phyloP scores from a whole-genome alignment of 2,329 filamentous ascomycete genomes.

The Harringtonia aguacate region DNA sequence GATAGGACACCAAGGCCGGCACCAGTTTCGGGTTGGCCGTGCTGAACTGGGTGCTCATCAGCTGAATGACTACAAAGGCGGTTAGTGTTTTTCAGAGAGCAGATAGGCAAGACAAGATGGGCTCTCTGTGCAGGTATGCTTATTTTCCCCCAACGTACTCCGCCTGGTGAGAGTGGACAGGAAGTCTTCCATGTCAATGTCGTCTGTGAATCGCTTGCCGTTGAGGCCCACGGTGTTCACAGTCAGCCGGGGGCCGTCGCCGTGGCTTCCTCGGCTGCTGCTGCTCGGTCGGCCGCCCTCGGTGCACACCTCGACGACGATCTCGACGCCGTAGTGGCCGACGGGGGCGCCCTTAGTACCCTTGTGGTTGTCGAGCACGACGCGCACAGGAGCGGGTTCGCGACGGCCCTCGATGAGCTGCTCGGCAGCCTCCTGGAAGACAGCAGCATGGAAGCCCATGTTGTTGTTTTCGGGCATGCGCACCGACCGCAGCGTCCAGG shows the following conservation, averaged over 20 bases:
- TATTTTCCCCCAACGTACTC: slow-evolving; percentile 49
- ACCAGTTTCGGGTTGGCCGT: slow-evolving; percentile 54
- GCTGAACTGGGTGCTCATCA: slow-evolving; percentile 60
- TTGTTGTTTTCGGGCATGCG: slow-evolving; percentile 49
- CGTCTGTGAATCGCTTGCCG: slow-evolving; percentile 62
- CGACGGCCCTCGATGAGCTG: slow-evolving; percentile 52
- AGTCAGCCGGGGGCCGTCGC: slow-evolving; percentile 33
- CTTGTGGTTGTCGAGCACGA: slow-evolving; percentile 62
- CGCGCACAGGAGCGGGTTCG: slow-evolving; percentile 57
- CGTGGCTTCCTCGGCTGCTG: slow-evolving; percentile 12
- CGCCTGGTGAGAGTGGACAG: slow-evolving; percentile 63
- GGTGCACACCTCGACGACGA: slow-evolving; percentile 52
- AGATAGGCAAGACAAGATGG: neutral
- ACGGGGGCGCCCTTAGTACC: slow-evolving; percentile 56
- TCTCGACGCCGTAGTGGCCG: slow-evolving; percentile 59
- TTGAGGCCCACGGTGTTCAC: slow-evolving; percentile 52
- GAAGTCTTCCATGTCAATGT: slow-evolving; percentile 62
- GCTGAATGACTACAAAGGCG: slow-evolving; percentile 48
- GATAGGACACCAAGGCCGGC: slow-evolving; percentile 62
- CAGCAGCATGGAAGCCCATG: slow-evolving; percentile 51
- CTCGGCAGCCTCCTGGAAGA: slow-evolving; percentile 60
- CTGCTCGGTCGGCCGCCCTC: slow-evolving; percentile 33
- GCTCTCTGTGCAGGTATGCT: neutral
- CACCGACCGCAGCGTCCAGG: slow-evolving; percentile 69
- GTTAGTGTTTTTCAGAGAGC: neutral